A percentile compares a stretch with the other conserved stretches of the same genome.
Evolutionary conservation across 108 stramenopile species (phyloP).

Genomic region (Cyclotella distinguenda): DNA sequence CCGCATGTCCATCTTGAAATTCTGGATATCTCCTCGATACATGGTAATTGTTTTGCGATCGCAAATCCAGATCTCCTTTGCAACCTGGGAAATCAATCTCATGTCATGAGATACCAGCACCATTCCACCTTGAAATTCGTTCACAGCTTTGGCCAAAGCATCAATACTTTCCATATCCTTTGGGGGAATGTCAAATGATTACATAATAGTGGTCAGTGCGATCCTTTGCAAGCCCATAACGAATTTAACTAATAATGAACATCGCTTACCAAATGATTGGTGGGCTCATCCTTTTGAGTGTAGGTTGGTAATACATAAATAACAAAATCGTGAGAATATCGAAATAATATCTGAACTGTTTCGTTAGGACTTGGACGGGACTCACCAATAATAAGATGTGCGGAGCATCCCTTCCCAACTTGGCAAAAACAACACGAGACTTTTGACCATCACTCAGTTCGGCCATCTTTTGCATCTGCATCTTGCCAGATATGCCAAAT

Average conservation of each 20-base stretch:
- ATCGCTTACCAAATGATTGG: constrained; percentile 57
- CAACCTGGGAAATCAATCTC: constrained; percentile 96
- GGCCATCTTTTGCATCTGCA: constrained; percentile 90
- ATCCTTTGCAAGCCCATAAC: too few species aligned
- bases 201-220: too few species aligned
- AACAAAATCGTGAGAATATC: too few species aligned
- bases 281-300: constrained; percentile 73
- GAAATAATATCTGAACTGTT: too few species aligned
- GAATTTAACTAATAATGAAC: not conserved
- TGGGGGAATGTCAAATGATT: not conserved
- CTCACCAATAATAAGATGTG: constrained; percentile 86
- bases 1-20: constrained; percentile 93
- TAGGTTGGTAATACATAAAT: not conserved
- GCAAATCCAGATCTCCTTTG: constrained; percentile 98
- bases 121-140: constrained; percentile 95
- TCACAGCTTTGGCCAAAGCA: constrained; percentile 95
- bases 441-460: constrained; percentile 97
- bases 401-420: constrained; percentile 93
- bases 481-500: constrained; percentile 94
- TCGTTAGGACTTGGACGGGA: too few species aligned
- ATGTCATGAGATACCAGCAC: constrained; percentile 99
- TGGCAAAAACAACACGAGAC: constrained; percentile 94
- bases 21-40: constrained; percentile 88
- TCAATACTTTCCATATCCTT: constrained; percentile 96
- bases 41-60: constrained; percentile 88